phyloP scores from a whole-genome alignment of 495 filamentous ascomycete species.

The Hamigera avellanea region DNA sequence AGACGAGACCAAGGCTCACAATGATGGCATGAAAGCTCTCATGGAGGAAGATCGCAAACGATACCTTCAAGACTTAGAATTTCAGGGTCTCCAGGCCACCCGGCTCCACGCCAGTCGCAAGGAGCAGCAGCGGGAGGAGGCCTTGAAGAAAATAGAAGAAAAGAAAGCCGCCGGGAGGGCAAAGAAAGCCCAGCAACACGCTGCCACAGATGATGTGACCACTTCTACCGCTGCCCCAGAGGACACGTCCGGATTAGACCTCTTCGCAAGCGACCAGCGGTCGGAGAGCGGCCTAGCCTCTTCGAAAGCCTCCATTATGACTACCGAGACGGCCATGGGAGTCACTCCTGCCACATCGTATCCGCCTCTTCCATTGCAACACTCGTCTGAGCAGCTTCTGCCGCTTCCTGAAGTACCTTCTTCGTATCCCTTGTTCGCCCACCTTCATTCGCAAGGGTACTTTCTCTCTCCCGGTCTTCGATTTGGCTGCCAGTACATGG shows the following conservation, averaged over 20 bases:
- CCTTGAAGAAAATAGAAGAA: slow-evolving; percentile 29
- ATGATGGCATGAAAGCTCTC: slow-evolving; percentile 44
- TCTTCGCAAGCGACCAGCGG: slow-evolving; percentile 27
- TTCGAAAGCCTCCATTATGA: slow-evolving; percentile 11
- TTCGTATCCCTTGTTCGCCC: slow-evolving; percentile 42
- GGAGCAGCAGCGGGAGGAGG: slow-evolving; percentile 25
- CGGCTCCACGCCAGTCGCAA: slow-evolving; percentile 27
- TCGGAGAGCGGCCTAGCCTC: slow-evolving; percentile 9
- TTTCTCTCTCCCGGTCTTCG: slow-evolving; percentile 85
- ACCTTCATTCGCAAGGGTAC: slow-evolving; percentile 70
- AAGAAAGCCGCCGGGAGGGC: slow-evolving; percentile 23
- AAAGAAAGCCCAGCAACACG: slow-evolving; percentile 18
- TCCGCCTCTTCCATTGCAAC: slow-evolving; percentile 30
- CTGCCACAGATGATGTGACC: slow-evolving; percentile 14
- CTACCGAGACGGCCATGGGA: slow-evolving; percentile 17
- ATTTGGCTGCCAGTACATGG: slow-evolving; percentile 87
- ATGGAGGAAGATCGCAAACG: slow-evolving; percentile 38
- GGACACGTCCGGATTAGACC: slow-evolving; percentile 18
- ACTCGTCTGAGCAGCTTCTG: slow-evolving; percentile 18
- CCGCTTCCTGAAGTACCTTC: slow-evolving; percentile 33
- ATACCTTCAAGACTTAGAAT: slow-evolving; percentile 32
- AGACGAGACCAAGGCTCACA: slow-evolving; percentile 62
- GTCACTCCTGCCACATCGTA: slow-evolving; percentile 53
- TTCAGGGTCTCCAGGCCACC: slow-evolving; percentile 34
- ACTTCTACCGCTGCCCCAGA: too few species aligned